These are phyloP conservation scores for Venturia effusa DNA, from an alignment of 2,329 filamentous ascomycete species.

Conservation along the genomic window DNA sequence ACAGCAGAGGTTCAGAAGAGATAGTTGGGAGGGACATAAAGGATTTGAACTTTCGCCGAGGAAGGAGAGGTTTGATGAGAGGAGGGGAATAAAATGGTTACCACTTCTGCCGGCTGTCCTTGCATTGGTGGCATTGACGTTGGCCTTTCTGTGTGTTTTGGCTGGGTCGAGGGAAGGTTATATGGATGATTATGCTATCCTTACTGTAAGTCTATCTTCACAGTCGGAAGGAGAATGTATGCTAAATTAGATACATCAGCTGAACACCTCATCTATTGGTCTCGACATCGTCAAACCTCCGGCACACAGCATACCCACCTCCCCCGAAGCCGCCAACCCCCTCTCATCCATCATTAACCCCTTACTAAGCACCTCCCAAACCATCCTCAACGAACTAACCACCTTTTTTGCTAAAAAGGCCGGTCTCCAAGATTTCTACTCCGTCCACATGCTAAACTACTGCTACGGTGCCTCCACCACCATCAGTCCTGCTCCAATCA, in stretches of 20 bases:
- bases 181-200: constrained; percentile 45
- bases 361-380: constrained; percentile 25
- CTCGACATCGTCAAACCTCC: constrained; percentile 26
- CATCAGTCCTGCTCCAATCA: constrained; percentile 31
- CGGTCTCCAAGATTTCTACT: constrained; percentile 51
- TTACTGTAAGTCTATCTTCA: constrained; percentile 28
- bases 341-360: constrained; percentile 19
- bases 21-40: neutral
- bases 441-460: constrained; percentile 48
- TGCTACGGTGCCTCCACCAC: constrained; percentile 43
- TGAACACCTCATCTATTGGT: constrained; percentile 27
- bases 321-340: neutral
- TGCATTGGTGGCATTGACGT: constrained; percentile 43
- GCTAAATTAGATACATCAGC: constrained; percentile 16
- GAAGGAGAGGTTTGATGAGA: neutral
- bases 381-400: constrained; percentile 29
- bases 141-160: constrained; percentile 50
- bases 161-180: constrained; percentile 46
- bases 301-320: neutral
- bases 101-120: constrained; percentile 39
- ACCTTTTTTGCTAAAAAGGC: constrained; percentile 35
- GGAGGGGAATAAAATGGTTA: constrained; percentile 12
- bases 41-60: neutral
- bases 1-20: neutral
- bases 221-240: no score